Evolutionary conservation across 495 filamentous ascomycete species (phyloP).

Genomic region (Aspergillus indologenus): DNA sequence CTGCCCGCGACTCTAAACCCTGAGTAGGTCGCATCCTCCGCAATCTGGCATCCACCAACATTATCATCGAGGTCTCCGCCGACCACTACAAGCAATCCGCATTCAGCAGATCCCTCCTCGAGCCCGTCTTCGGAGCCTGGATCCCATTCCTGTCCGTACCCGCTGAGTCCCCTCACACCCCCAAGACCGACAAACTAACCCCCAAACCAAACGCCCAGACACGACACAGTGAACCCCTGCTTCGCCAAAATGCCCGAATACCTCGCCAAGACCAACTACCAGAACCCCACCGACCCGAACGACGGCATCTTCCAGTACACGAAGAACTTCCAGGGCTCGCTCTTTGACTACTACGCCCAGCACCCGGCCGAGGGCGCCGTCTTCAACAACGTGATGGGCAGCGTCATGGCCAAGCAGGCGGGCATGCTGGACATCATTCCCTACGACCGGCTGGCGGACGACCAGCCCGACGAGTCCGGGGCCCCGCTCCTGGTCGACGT

Average conservation of each 20-base stretch:
- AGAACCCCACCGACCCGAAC: neutral
- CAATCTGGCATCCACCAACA: neutral
- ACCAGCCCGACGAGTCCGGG: conserved; percentile 6
- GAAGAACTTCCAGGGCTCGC: neutral
- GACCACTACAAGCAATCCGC: neutral
- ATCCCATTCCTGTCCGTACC: conserved; percentile 9
- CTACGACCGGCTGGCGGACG: conserved; percentile 16
- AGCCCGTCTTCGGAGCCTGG: conserved; percentile 10
- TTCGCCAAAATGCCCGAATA: conserved; percentile 5
- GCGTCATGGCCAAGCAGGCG: conserved; percentile 11
- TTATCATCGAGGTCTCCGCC: neutral
- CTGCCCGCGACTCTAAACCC: neutral
- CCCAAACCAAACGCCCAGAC: neutral
- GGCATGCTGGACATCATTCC: conserved; percentile 9
- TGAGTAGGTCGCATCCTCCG: conserved; percentile 3
- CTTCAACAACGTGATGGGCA: conserved; percentile 14
- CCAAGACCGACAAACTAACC: neutral
- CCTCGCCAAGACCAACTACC: conserved; percentile 6
- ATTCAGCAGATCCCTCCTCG: conserved; percentile 6
- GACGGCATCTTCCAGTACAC: conserved; percentile 12
- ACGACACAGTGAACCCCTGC: conserved; percentile 8
- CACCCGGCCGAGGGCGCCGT: conserved; percentile 4
- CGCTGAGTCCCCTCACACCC: neutral
- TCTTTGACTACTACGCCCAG: conserved; percentile 9
- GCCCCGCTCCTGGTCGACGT: conserved; percentile 50